Evolutionary conservation across 2,329 filamentous ascomycete species (phyloP).

Genomic region (Botryotinia calthae): DNA sequence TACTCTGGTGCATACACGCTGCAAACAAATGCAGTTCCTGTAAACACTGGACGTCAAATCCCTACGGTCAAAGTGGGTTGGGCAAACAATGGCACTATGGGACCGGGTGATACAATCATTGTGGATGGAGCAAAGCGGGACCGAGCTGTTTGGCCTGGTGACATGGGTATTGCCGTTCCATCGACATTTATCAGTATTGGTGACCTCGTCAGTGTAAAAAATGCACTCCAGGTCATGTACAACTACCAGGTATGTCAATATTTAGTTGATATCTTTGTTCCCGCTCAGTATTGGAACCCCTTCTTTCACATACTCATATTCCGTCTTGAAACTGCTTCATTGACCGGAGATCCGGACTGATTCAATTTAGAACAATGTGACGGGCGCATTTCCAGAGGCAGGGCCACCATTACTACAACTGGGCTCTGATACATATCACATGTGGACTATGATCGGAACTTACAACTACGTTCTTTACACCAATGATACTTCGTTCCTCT

Average conservation of each 20-base stretch:
- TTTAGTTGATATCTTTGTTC: background rate
- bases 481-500: constrained; percentile 50
- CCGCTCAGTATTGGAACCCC: background rate
- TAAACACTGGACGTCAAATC: constrained; percentile 38
- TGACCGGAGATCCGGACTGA: background rate
- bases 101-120: constrained; percentile 37
- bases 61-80: constrained; percentile 38
- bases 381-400: constrained; percentile 34
- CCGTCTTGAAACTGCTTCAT: background rate
- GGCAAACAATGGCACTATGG: constrained; percentile 41
- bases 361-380: constrained; percentile 24
- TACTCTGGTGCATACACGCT: constrained; percentile 50
- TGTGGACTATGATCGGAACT: constrained; percentile 57
- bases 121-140: constrained; percentile 59
- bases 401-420: constrained; percentile 30
- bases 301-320: background rate
- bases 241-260: constrained; percentile 45
- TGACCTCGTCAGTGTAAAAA: constrained; percentile 50
- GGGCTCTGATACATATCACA: constrained; percentile 53
- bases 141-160: constrained; percentile 59
- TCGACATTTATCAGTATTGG: constrained; percentile 54
- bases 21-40: constrained; percentile 35
- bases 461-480: constrained; percentile 59
- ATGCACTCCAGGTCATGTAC: constrained; percentile 38
- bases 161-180: constrained; percentile 56